Percentiles rank a stretch among this genome's conserved stretches.
These are phyloP conservation scores for Eucalyptus polyanthemos DNA, from an alignment of 345 rosid species.

Conservation along the genomic window DNA sequence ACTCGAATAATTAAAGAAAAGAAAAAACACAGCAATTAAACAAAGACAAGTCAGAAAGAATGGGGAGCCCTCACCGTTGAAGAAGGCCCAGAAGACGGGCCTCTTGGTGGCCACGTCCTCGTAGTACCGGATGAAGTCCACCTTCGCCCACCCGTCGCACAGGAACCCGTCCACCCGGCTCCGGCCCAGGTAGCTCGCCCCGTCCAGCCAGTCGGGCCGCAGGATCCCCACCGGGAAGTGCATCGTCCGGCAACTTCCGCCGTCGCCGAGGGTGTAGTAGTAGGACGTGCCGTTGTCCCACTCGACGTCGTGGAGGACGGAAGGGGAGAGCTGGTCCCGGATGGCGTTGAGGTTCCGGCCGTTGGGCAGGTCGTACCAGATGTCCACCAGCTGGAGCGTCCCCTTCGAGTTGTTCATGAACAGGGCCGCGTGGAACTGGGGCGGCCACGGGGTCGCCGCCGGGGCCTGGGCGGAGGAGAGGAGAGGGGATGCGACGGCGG, in stretches of 20 bases:
- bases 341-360: constrained; percentile 48
- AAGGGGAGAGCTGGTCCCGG: constrained; percentile 30
- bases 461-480: background rate
- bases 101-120: constrained; percentile 41
- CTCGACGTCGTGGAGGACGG: constrained; percentile 31
- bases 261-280: constrained; percentile 19
- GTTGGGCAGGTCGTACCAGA: constrained; percentile 53
- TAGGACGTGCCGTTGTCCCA: constrained; percentile 56
- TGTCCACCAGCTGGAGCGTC: constrained; percentile 26
- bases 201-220: constrained; percentile 48
- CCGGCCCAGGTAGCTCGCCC: constrained; percentile 44
- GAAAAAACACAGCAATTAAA: background rate
- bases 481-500: background rate
- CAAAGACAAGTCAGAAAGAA: background rate
- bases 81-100: constrained; percentile 45
- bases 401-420: constrained; percentile 42
- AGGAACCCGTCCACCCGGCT: constrained; percentile 29
- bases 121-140: constrained; percentile 41
- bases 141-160: constrained; percentile 59
- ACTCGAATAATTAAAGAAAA: background rate
- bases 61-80: constrained; percentile 18
- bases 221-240: constrained; percentile 45
- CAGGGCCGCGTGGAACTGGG: constrained; percentile 28
- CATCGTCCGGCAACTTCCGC: constrained; percentile 5
- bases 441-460: constrained; percentile 32